Conservation (phyloP, 2,329 filamentous ascomycete genomes). For the Aspergillus costaricaensis region DNA sequence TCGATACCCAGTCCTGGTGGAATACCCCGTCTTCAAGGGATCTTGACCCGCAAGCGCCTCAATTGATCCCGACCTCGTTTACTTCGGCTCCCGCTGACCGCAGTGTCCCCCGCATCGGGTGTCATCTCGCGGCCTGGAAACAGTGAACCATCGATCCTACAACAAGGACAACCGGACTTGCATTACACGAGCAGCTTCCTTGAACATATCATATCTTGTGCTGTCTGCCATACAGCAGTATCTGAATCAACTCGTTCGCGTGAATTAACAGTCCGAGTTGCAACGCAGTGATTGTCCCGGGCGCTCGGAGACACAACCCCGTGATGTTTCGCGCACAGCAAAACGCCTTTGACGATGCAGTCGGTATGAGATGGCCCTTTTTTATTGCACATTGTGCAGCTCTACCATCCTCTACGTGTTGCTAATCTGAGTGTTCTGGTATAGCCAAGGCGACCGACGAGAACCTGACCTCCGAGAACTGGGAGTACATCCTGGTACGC, state of each 20-base stretch:
- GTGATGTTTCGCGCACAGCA: constrained; percentile 63
- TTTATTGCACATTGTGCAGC: background rate
- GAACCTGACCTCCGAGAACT: constrained; percentile 86
- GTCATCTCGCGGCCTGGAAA: constrained; percentile 8
- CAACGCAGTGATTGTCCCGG: background rate
- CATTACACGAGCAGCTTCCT: background rate
- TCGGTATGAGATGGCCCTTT: constrained; percentile 54
- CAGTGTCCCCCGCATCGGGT: constrained; percentile 15
- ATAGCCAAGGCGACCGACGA: constrained; percentile 88
- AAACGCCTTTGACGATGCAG: constrained; percentile 70
- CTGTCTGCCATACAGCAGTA: background rate
- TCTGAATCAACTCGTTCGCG: background rate
- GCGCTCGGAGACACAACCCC: constrained; percentile 14
- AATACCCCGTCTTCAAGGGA: background rate
- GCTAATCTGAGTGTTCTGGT: constrained; percentile 3
- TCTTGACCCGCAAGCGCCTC: background rate
- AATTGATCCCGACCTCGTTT: background rate
- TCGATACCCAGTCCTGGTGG: background rate
- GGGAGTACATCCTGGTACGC: constrained; percentile 67
- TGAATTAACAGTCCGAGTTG: background rate
- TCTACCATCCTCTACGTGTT: background rate
- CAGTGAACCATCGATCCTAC: background rate
- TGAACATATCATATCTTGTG: background rate
- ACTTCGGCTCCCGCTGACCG: constrained; percentile 3
- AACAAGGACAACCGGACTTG: background rate